A percentile compares a stretch with the other conserved stretches of the same genome.
phyloP scores from a whole-genome alignment of 192 early-diverging fungal genomes.

The Obelidium mucronatum region DNA sequence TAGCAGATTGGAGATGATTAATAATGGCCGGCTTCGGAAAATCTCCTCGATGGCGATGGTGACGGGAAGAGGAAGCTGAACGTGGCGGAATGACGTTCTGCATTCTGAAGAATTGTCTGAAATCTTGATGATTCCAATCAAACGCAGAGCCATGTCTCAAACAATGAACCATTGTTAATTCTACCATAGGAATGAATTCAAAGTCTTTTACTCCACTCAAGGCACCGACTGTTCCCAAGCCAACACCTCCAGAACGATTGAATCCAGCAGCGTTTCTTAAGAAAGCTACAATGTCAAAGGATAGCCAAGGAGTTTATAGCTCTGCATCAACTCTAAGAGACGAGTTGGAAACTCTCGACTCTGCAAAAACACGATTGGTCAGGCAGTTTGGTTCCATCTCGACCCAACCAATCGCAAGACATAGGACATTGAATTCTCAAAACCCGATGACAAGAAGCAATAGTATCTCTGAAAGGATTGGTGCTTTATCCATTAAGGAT shows the following conservation, averaged over 20 bases:
- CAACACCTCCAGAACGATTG: not conserved
- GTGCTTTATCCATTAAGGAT: not conserved
- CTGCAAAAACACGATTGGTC: slow-evolving; percentile 6
- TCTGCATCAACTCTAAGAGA: slow-evolving; percentile 9
- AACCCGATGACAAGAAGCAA: not conserved
- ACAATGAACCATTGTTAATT: not conserved
- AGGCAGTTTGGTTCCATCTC: no score
- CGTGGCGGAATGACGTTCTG: not conserved
- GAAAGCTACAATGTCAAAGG: not conserved
- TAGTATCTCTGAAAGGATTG: not conserved
- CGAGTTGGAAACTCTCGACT: slow-evolving; percentile 11
- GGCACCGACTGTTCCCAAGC: not conserved
- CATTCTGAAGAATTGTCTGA: not conserved
- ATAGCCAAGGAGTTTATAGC: not conserved
- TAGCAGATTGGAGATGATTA: not conserved
- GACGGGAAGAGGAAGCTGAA: not conserved
- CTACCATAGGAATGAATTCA: not conserved
- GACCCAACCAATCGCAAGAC: not conserved
- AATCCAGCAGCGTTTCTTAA: not conserved
- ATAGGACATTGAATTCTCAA: not conserved
- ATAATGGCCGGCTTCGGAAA: no score
- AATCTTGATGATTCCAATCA: not conserved
- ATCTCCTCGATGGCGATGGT: no score
- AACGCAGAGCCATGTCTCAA: no score
- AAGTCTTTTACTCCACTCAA: not conserved